Evolutionary conservation across 2,329 filamentous ascomycete species (phyloP), one percentile per base, ranked within the genome.

Genomic region (Epichloe glyceriae): DNA sequence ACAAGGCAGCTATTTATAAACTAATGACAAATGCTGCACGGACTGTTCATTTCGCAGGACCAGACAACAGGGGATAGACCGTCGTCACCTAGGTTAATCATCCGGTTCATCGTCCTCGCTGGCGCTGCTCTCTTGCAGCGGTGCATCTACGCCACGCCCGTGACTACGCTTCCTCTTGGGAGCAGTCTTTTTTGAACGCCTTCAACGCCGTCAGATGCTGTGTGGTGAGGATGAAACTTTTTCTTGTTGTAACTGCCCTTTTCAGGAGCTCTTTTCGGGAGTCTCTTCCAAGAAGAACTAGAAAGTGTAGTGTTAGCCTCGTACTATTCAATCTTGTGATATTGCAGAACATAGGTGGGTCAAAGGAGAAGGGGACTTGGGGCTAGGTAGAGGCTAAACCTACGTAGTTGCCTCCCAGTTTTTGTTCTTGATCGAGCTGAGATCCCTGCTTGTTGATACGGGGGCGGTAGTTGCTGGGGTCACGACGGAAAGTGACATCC

Each of bases 401-500:
- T 75, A 88, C 84, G 74, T 86, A 98, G 73, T 97, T 97, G 61
- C 94, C 94, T 57, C 71, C 73, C 62, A 89, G 61, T 78, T 98
- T 98, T 78, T 98, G 93, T 67, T 97, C 93, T 69, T 96, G 90
- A 70, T 98, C 93, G 60, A 97, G 80, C 75, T 98, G 93, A 65
- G 86, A 93, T 70, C 90, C 84, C 64, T 82, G 74, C 80, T 98
- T 98, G 81, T 98, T 98, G 77, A 98, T 98, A 72, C 94, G 88
- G 55, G 94, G 93, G 55, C 93, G 85, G 79, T 81, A 98, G 64
- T 93, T 95, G 72, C 85, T 89, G 55, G 94, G 93, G 65, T 98
- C 93, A 67, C 94, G 89, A 63, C 93, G 88, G 86, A 98, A 98
- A 47, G 93, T 97, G 61, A 98, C 93, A 62, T 98, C 88, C 56